A percentile compares a stretch with the other conserved stretches of the same genome.
phyloP scores from a whole-genome alignment of 2,329 filamentous ascomycete genomes.

The Botrytis hyacinthi region DNA sequence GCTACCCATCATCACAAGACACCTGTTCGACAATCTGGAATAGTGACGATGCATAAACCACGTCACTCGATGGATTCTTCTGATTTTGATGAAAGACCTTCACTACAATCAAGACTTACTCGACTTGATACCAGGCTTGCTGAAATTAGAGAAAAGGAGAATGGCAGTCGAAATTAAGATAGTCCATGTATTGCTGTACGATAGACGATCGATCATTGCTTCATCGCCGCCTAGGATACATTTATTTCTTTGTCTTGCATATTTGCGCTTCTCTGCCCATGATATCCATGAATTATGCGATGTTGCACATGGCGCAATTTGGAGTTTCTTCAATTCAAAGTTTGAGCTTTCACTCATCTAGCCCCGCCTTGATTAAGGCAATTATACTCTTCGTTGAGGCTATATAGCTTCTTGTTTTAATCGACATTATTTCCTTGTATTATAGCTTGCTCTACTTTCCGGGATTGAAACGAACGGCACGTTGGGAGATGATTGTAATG shows the following conservation, averaged over 20 bases:
- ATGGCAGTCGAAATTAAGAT: slow-evolving; percentile 19
- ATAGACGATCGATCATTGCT: slow-evolving; percentile 1
- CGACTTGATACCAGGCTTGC: slow-evolving; percentile 33
- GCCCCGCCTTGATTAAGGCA: background rate
- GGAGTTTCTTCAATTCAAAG: slow-evolving; percentile 4
- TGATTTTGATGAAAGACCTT: slow-evolving; percentile 35
- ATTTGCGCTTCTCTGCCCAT: background rate
- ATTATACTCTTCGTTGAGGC: slow-evolving; percentile 1
- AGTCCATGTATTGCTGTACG: background rate
- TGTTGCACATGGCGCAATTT: background rate
- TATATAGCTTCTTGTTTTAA: slow-evolving; percentile 4
- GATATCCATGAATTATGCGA: slow-evolving; percentile 14
- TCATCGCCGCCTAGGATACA: background rate
- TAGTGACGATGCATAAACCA: slow-evolving; percentile 56
- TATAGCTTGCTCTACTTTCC: slow-evolving; percentile 3
- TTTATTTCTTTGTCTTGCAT: slow-evolving; percentile 9
- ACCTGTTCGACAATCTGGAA: slow-evolving; percentile 46
- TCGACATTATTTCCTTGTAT: slow-evolving; percentile 9
- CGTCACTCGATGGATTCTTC: slow-evolving; percentile 38
- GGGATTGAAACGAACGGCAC: background rate
- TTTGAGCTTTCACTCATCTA: background rate
- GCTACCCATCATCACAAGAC: slow-evolving; percentile 42
- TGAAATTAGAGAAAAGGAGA: slow-evolving; percentile 34
- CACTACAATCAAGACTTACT: slow-evolving; percentile 33
- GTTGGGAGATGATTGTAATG: slow-evolving; percentile 19